Conservation (phyloP, 495 filamentous ascomycete genomes). For the Rostrohypoxylon terebratum region DNA sequence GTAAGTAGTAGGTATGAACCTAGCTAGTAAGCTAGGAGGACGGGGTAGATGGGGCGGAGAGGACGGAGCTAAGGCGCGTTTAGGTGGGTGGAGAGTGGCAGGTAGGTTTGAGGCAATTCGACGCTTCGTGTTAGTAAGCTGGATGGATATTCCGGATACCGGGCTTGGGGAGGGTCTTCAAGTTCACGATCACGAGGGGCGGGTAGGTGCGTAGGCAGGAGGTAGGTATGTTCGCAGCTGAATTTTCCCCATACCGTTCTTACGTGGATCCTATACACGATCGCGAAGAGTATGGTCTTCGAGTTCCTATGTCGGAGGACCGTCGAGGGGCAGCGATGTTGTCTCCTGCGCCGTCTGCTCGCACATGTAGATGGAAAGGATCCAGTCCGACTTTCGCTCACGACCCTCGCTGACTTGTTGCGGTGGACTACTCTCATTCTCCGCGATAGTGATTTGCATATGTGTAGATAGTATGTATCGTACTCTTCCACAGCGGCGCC, state of each 20-base stretch:
- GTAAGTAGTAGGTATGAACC: not conserved
- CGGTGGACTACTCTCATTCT: not conserved
- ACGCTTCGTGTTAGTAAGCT: not conserved
- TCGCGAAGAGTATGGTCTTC: not conserved
- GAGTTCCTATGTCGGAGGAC: not conserved
- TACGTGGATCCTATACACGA: not conserved
- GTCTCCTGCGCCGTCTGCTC: not conserved
- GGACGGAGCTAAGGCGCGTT: not conserved
- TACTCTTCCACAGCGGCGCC: not conserved
- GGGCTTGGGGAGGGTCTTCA: not conserved
- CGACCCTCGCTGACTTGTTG: not conserved
- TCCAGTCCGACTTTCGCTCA: not conserved
- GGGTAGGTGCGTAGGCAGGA: not conserved
- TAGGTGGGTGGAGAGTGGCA: not conserved
- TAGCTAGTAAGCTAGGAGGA: not conserved
- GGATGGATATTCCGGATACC: not conserved
- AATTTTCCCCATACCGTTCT: not conserved
- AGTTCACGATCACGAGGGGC: not conserved
- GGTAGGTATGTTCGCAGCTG: not conserved
- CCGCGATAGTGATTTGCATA: not conserved
- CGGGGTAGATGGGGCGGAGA: not conserved
- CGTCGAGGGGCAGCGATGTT: not conserved
- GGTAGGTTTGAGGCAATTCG: not conserved
- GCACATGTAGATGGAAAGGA: not conserved
- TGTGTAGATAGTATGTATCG: not conserved